phyloP scores from a whole-genome alignment of 2,329 filamentous ascomycete species.

The Neonectria coccinea region DNA sequence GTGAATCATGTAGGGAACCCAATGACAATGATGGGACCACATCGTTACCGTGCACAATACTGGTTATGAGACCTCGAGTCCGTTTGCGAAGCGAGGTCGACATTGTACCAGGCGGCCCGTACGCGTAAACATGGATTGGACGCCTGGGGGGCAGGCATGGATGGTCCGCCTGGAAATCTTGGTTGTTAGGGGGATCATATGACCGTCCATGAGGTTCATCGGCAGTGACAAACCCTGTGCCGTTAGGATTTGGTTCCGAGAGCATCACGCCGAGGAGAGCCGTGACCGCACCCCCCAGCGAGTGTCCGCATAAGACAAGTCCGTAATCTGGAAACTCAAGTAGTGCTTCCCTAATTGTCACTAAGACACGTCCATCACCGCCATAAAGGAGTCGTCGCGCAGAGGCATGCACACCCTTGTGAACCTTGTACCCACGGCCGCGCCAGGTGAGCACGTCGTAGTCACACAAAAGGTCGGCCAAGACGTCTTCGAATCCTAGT shows the following conservation, averaged over 20 bases:
- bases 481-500: conserved; percentile 77
- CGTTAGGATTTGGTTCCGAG: conserved; percentile 68
- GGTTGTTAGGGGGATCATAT: conserved; percentile 49
- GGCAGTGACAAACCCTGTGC: conserved; percentile 73
- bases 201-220: conserved; percentile 59
- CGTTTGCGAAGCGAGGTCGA: conserved; percentile 75
- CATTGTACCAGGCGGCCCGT: conserved; percentile 80
- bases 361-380: conserved; percentile 73
- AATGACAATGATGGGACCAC: conserved; percentile 80
- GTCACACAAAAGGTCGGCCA: conserved; percentile 80
- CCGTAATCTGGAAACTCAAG: conserved; percentile 77
- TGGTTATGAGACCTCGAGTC: conserved; percentile 80
- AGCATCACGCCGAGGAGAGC: conserved; percentile 78
- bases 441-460: conserved; percentile 75
- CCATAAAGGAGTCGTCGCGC: conserved; percentile 75
- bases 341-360: conserved; percentile 73
- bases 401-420: conserved; percentile 80
- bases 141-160: conserved; percentile 73
- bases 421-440: conserved; percentile 74
- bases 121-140: conserved; percentile 83
- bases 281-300: conserved; percentile 76
- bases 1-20: conserved; percentile 79
- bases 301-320: conserved; percentile 76
- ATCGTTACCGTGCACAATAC: conserved; percentile 78
- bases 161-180: conserved; percentile 45